Percentiles rank a stretch among this genome's conserved stretches.
phyloP scores from a whole-genome alignment of 78 protist genomes.

The Speleostelium caveatum region DNA sequence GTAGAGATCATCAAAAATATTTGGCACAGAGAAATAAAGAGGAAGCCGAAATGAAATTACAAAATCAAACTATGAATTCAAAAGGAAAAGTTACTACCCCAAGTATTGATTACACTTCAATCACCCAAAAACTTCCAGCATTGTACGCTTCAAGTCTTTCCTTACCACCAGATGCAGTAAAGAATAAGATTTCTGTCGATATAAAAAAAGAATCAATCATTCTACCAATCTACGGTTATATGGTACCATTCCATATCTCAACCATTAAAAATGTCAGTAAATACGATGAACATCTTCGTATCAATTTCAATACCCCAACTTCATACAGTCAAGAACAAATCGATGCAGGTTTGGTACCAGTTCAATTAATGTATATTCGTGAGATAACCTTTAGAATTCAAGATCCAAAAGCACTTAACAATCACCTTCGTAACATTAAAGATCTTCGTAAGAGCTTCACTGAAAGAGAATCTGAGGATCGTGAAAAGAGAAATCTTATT shows the following conservation, averaged over 20 bases:
- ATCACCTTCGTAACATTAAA: constrained; percentile 68
- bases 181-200: constrained; percentile 88
- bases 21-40: constrained; percentile 38
- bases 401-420: constrained; percentile 50
- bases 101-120: background rate
- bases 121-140: constrained; percentile 13
- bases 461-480: constrained; percentile 42
- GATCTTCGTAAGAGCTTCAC: constrained; percentile 83
- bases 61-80: background rate
- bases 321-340: constrained; percentile 30
- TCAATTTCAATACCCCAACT: constrained; percentile 87
- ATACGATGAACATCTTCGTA: constrained; percentile 83
- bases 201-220: constrained; percentile 75
- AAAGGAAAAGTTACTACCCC: background rate
- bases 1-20: constrained; percentile 49
- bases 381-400: constrained; percentile 84
- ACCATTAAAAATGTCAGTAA: constrained; percentile 88
- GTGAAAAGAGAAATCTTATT: constrained; percentile 74
- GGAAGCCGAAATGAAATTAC: constrained; percentile 36
- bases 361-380: constrained; percentile 80
- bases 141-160: background rate
- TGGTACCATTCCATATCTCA: constrained; percentile 94
- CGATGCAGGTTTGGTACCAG: constrained; percentile 21
- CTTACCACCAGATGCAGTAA: constrained; percentile 54
- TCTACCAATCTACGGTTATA: constrained; percentile 90